These are phyloP conservation scores for Calonectria pauciramosa DNA, from an alignment of 2,329 filamentous ascomycete genomes.

Conservation along the genomic window DNA sequence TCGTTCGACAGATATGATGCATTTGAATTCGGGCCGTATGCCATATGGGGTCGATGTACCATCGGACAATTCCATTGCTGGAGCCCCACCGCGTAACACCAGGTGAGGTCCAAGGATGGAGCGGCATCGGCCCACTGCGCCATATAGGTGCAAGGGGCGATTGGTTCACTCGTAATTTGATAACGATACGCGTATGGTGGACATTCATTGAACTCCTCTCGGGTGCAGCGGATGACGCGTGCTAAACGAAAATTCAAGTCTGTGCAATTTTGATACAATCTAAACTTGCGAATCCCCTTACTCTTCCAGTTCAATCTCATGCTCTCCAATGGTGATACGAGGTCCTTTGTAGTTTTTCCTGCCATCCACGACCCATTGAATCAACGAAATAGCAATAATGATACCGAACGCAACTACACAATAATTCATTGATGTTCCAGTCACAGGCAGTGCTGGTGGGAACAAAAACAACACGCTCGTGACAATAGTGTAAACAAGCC, in stretches of 20 bases:
- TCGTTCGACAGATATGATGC: neutral
- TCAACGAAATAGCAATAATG: constrained; percentile 56
- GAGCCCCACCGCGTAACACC: neutral
- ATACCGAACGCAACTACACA: constrained; percentile 61
- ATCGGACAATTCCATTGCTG: neutral
- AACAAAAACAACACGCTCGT: constrained; percentile 82
- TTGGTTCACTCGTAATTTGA: neutral
- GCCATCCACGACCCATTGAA: constrained; percentile 62
- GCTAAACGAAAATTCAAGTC: neutral
- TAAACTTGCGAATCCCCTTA: neutral
- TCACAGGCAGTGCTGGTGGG: constrained; percentile 74
- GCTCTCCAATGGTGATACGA: constrained; percentile 29
- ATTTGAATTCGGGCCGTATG: neutral
- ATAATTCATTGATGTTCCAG: constrained; percentile 76
- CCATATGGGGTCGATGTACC: neutral
- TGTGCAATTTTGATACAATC: neutral
- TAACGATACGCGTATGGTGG: too few relatives aligned
- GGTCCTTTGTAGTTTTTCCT: constrained; percentile 55
- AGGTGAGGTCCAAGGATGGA: neutral
- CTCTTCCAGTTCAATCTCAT: constrained; percentile 3
- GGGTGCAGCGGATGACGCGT: neutral
- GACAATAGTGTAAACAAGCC: constrained; percentile 73
- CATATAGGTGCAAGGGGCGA: neutral
- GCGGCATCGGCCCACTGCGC: neutral
- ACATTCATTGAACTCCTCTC: neutral